Base-by-base conservation (phyloP, 352 stramenopile genomes). In the Pythium grandisporangium region DNA sequence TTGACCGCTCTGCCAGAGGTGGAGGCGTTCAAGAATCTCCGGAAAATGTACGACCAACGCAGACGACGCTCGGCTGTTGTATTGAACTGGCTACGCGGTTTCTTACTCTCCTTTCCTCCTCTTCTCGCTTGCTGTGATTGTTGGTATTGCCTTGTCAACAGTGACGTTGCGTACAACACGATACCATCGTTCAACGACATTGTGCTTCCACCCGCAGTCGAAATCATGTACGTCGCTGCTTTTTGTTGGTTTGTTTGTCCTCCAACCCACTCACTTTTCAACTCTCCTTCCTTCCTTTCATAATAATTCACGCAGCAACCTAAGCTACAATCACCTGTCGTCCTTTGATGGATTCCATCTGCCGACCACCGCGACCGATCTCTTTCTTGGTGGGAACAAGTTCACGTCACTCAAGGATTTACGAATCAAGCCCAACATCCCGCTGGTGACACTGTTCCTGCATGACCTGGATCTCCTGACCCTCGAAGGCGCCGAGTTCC, bases 241-340 rank as follows among this genome's bases (percentile, higher is more conserved):
- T n/a, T 3, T 19, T 17, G 16, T 12, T 14, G 21, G n/a, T 24
- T n/a, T 55, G 6, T 39, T 16, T 47, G 12, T 25, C 33, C 16
- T 34, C 4, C 7, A 24, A 37, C 16, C 35, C n/a, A 37, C 25
- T 32, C 14, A 25, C 2, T 33, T 13, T 24, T 43, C n/a, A 13
- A 8, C 8, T 11, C 17, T 45, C n/a, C 36, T 45, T n/a, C n/a
- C n/a, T n/a, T n/a, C n/a, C n/a, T n/a, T n/a, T n/a, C n/a, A n/a
- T n/a, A n/a, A n/a, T n/a, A n/a, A n/a, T n/a, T n/a, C n/a, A n/a
- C n/a, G n/a, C 12, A 74, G 61, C 29, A 59, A 72, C 21, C 36
- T 86, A 56, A 89, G 75, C 44, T 86, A 67, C 67, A 89, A 85
- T 45, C 30, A 37, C 21, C 61, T 89, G 23, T 42, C 56, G 22